These are phyloP conservation scores for Biscogniauxia sp. DNA, from an alignment of 2,329 filamentous ascomycete genomes.

Conservation along the genomic window DNA sequence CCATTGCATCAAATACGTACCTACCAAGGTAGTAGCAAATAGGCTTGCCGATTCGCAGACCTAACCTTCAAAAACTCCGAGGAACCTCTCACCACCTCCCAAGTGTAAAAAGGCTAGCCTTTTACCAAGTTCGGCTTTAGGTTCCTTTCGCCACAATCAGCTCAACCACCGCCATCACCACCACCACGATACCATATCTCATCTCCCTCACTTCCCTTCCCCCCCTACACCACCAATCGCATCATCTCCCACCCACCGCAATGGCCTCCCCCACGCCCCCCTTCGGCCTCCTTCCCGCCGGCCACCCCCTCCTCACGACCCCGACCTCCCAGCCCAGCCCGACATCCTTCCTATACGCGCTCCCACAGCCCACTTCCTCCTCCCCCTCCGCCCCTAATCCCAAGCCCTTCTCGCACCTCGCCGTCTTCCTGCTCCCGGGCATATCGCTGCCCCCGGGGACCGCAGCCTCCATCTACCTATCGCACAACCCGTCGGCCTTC, in stretches of 20 bases:
- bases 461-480: conserved; percentile 87
- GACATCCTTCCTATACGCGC: conserved; percentile 50
- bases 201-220: too few relatives aligned
- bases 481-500: conserved; percentile 42
- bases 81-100: too few relatives aligned
- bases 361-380: conserved; percentile 39
- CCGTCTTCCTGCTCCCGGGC: conserved; percentile 84
- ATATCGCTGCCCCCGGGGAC: conserved; percentile 69
- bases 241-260: background rate
- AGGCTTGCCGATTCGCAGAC: too few relatives aligned
- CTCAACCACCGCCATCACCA: too few relatives aligned
- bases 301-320: conserved; percentile 54
- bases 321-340: conserved; percentile 47
- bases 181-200: too few relatives aligned
- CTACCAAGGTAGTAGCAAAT: too few relatives aligned
- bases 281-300: conserved; percentile 61
- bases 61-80: too few relatives aligned
- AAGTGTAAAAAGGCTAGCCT: too few relatives aligned
- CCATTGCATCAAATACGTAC: too few relatives aligned
- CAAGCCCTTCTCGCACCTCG: conserved; percentile 72
- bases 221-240: too few relatives aligned
- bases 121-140: too few relatives aligned
- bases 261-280: conserved; percentile 44
- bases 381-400: conserved; percentile 11
- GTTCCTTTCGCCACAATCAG: too few relatives aligned